Evolutionary conservation across 441 rosid genomes (phyloP).

Genomic region (Hura crepitans): DNA sequence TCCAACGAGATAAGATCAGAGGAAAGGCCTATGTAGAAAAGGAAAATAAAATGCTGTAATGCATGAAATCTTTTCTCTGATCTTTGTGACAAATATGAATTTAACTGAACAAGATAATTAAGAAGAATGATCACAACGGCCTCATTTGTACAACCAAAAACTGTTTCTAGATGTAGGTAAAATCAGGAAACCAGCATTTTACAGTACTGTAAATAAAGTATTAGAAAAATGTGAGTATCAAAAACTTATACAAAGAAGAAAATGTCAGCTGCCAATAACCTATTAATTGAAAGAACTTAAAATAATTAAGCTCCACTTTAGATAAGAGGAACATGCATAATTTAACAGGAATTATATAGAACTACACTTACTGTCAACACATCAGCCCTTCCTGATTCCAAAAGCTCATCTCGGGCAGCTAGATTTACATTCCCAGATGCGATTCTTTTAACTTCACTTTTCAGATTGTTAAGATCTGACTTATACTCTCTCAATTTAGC

Average conservation of each 20-base stretch:
- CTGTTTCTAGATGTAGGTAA: not conserved
- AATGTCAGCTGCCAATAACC: not conserved
- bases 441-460: conserved; percentile 73
- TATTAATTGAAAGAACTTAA: not conserved
- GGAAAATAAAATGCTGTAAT: not conserved
- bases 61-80: not conserved
- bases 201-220: not conserved
- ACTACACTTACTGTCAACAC: conserved; percentile 50
- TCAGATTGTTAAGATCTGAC: conserved; percentile 91
- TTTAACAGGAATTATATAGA: not conserved
- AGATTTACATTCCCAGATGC: conserved; percentile 52
- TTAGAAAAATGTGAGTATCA: not conserved
- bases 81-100: not conserved
- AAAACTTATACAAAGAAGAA: not conserved
- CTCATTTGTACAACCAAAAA: not conserved
- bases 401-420: conserved; percentile 72
- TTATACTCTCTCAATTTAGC: conserved; percentile 87
- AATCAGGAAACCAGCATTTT: not conserved
- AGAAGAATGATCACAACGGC: not conserved
- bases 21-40: not conserved
- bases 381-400: conserved; percentile 93
- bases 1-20: not conserved
- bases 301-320: not conserved
- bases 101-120: not conserved
- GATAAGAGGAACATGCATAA: not conserved